Base-by-base conservation (phyloP, 192 early-diverging fungal species). In the Phlyctochytrium arcticum region DNA sequence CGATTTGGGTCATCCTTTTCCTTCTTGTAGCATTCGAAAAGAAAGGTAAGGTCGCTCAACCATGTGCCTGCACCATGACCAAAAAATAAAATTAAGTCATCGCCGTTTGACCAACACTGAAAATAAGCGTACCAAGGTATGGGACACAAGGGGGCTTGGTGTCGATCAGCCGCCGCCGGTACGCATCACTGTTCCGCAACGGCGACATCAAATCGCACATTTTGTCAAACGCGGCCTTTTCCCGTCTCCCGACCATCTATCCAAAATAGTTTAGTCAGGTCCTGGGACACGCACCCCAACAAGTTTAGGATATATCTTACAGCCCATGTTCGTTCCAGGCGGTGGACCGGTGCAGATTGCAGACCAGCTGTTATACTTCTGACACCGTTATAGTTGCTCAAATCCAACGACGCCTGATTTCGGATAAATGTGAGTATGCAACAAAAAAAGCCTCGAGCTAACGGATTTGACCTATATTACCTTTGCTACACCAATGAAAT, bases 41-140 rank as follows among this genome's bases (percentile, higher is more conserved):
- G 39, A 55, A 67, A 78, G 37, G 77, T 78, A 15, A 79, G 60
- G 73, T 79, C 77, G 7, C 60, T 54, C 21, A 79, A 49, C 60
- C 63, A 66, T 21, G 58, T 78, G 1, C 76, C 76, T 61, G 65
- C 17, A 48, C 15, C 29, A 57, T 24, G 7, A 15, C 15, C 26
- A 17, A 50, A 12, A 21, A 60, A 32, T 33, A 21, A 12, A 31
- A 32, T 72, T 4, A n/a, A n/a, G n/a, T n/a, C n/a, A n/a, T 37
- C 17, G 73, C 50, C 3, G 0, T 2, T n/a, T 44, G 21, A 44
- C 15, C 39, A 53, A 53, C 5, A 2, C 0, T 21, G n/a, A n/a
- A n/a, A n/a, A n/a, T n/a, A 19, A 63, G 15, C 47, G 21, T 74
- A 49, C 77, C 77, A 19, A 79, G 47, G 48, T 79, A 79, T 15